Conservation (phyloP, 169 alveolate species). For the Plasmodium yoelii region DNA sequence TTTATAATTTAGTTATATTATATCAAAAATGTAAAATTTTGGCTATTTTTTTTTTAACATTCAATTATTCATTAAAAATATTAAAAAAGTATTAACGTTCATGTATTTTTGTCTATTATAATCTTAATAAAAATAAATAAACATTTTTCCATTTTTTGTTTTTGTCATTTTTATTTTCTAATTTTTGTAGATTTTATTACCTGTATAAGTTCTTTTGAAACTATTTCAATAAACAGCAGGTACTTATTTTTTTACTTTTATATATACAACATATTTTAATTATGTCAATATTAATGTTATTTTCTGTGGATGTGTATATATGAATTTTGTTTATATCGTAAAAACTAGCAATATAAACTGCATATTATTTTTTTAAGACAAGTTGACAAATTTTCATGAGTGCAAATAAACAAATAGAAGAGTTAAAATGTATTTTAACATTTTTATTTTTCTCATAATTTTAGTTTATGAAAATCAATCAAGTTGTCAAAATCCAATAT, state of each 20-base stretch:
- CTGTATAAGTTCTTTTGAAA: conserved; percentile 27
- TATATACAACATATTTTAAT: conserved; percentile 8
- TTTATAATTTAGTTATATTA: not conserved
- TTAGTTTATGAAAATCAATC: conserved; percentile 33
- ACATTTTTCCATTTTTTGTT: conserved; percentile 20
- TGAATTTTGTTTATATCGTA: conserved; percentile 20
- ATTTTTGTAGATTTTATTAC: conserved; percentile 14
- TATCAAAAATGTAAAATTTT: not conserved
- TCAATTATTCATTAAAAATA: conserved; percentile 5
- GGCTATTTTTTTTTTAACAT: conserved; percentile 7
- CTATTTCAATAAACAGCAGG: conserved; percentile 14
- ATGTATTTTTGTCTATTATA: conserved; percentile 23
- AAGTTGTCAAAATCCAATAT: conserved; percentile 41
- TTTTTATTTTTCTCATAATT: conserved; percentile 31
- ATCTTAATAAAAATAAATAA: conserved; percentile 27
- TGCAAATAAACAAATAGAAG: conserved; percentile 27
- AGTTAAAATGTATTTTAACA: conserved; percentile 19
- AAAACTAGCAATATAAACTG: not conserved
- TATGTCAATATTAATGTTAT: conserved; percentile 18
- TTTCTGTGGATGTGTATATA: conserved; percentile 27
- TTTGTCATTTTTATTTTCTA: conserved; percentile 16
- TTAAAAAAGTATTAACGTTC: conserved; percentile 39
- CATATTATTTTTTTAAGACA: conserved; percentile 21
- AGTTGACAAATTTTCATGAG: conserved; percentile 10
- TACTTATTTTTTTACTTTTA: conserved; percentile 9